Evolutionary conservation across 768 basidiomycete species (phyloP), one percentile per base, ranked within the genome.

Genomic region (Tylopilus rubrobrunneus): DNA sequence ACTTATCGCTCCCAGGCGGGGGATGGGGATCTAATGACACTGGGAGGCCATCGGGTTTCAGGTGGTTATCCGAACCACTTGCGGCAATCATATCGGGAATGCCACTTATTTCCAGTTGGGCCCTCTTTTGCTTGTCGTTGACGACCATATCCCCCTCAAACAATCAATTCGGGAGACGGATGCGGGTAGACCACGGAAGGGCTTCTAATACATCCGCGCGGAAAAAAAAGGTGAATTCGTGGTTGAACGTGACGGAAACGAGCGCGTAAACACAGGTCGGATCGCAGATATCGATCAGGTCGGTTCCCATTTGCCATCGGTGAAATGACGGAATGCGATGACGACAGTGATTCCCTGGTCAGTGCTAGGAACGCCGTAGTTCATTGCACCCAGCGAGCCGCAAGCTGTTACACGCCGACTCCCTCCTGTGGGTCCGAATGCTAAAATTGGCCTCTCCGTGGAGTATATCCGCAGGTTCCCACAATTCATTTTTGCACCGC

Each of bases 281-380:
- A 59, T 60, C 58, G 29, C 44, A 37, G 45, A 51, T 56, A 57
- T 28, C 49, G 58, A 59, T 59, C 58, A 48, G 12, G 42, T 40
- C 11, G 49, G 31, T 51, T 45, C 39, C 56, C 23, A 52, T 45
- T 49, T 11, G 45, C 12, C 41, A 50, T 39, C 23, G 11, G 14
- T 23, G 15, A n/a, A 19, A 55, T 62, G 57, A 62, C 61, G 61
- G 54, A 53, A 62, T 56, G 49, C 36, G 53, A 47, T 62, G 61
- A 59, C 53, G 49, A 43, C 45, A 51, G 21, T 17, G 37, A 17
- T 37, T 37, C 37, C 37, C n/a, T 7, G 8, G 46, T 25, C 37
- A 41, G 34, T 25, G 45, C 52, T 42, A 58, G 57, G 61, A 39
- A 62, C 61, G 34, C 45, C 37, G 41, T 21, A 17, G 17, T 19